Evolutionary conservation across 768 basidiomycete species (phyloP).

Genomic region (Cyathus striatus): DNA sequence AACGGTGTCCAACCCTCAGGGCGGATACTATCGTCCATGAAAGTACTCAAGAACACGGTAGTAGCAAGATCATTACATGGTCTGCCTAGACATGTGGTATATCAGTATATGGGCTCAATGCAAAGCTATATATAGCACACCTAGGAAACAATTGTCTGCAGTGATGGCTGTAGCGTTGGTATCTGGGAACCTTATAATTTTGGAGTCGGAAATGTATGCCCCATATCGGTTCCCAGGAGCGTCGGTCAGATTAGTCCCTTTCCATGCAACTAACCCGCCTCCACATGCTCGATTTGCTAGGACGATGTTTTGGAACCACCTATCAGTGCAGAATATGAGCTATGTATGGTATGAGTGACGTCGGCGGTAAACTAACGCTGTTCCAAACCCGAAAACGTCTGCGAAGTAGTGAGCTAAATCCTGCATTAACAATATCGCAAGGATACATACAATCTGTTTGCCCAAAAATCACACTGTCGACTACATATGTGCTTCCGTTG

Average conservation of each 20-base stretch:
- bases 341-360: no score
- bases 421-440: background rate
- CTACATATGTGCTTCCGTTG: slow-evolving; percentile 53
- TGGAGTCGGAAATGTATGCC: slow-evolving; percentile 50
- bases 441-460: slow-evolving; percentile 52
- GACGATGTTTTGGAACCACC: slow-evolving; percentile 56
- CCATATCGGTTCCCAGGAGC: slow-evolving; percentile 48
- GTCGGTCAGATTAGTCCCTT: slow-evolving; percentile 49
- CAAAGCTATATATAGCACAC: slow-evolving; percentile 15
- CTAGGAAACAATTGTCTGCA: slow-evolving; percentile 43
- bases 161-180: slow-evolving; percentile 45
- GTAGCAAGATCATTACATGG: slow-evolving; percentile 61
- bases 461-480: slow-evolving; percentile 59
- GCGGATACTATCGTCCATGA: slow-evolving; percentile 53
- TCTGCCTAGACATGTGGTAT: slow-evolving; percentile 24
- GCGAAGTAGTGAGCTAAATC: background rate
- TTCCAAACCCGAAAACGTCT: slow-evolving; percentile 61
- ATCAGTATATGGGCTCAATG: background rate
- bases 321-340: slow-evolving; percentile 12
- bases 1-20: slow-evolving; percentile 51
- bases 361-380: slow-evolving; percentile 46
- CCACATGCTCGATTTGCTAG: slow-evolving; percentile 63
- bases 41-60: slow-evolving; percentile 47
- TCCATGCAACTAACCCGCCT: slow-evolving; percentile 64
- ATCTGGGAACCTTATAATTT: slow-evolving; percentile 58